A percentile compares a stretch with the other conserved stretches of the same genome.
Evolutionary conservation across 192 early-diverging fungal species (phyloP).

Genomic region (Linnemannia schmuckeri): DNA sequence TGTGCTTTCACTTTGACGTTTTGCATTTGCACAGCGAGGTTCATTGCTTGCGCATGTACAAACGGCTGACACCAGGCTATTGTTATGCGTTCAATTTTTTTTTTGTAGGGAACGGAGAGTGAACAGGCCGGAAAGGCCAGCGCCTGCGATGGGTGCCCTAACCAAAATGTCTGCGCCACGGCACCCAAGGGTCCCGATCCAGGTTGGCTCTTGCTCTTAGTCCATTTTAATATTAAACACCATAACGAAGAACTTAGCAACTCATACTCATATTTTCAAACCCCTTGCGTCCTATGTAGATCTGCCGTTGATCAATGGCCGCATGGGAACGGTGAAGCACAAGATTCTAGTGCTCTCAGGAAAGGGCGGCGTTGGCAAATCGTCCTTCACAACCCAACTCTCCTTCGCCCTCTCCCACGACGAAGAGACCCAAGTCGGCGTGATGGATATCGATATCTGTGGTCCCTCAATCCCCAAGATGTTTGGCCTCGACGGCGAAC

Average conservation of each 20-base stretch:
- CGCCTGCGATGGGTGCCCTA: slow-evolving; percentile 87
- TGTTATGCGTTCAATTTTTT: neutral
- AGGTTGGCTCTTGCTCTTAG: slow-evolving; percentile 36
- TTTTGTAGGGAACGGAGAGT: slow-evolving; percentile 73
- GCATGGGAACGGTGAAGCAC: slow-evolving; percentile 77
- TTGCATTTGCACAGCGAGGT: neutral
- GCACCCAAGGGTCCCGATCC: slow-evolving; percentile 87
- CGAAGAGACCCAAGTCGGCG: slow-evolving; percentile 74
- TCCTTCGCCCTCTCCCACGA: slow-evolving; percentile 83
- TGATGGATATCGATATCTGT: slow-evolving; percentile 97
- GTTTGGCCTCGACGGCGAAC: slow-evolving; percentile 86
- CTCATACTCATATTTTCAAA: slow-evolving; percentile 4
- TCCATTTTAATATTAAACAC: neutral
- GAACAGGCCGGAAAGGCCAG: slow-evolving; percentile 77
- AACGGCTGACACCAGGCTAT: neutral
- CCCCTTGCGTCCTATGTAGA: slow-evolving; percentile 49
- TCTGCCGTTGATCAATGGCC: slow-evolving; percentile 73
- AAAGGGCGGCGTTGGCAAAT: slow-evolving; percentile 99
- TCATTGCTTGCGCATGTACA: neutral
- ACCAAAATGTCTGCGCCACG: slow-evolving; percentile 81
- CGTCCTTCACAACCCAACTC: slow-evolving; percentile 91
- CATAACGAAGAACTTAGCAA: neutral
- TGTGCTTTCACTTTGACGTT: neutral
- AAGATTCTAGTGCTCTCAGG: slow-evolving; percentile 97
- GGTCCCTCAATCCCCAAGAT: slow-evolving; percentile 96